Evolutionary conservation across 495 filamentous ascomycete genomes (phyloP).

Genomic region (Hypoxylon lienhwacheense): DNA sequence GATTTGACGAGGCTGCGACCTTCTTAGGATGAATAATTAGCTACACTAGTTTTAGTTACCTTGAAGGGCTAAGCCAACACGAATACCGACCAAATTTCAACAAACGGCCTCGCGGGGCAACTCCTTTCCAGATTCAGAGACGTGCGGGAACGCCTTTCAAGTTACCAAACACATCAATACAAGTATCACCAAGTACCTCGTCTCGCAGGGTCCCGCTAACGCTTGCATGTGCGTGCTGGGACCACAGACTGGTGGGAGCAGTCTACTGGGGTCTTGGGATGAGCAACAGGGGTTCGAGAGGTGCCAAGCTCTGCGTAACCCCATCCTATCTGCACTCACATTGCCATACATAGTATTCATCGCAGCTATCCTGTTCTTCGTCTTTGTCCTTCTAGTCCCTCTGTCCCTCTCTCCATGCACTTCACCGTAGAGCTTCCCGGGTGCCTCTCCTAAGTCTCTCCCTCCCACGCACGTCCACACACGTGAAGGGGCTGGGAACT

Average conservation of each 20-base stretch:
- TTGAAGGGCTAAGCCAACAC: slow-evolving; percentile 7
- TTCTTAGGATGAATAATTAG: slow-evolving; percentile 4
- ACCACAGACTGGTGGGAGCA: slow-evolving; percentile 34
- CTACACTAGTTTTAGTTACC: slow-evolving; percentile 6
- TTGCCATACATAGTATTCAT: slow-evolving; percentile 35
- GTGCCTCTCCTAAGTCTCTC: too few species aligned
- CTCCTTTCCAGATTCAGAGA: slow-evolving; percentile 21
- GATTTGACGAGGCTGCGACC: slow-evolving; percentile 14
- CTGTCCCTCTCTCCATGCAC: slow-evolving; percentile 9
- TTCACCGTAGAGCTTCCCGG: slow-evolving; percentile 21
- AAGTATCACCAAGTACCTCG: slow-evolving; percentile 38
- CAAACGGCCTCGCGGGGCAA: slow-evolving; percentile 18
- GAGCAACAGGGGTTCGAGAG: slow-evolving; percentile 33
- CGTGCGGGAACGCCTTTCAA: slow-evolving; percentile 11
- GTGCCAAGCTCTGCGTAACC: slow-evolving; percentile 36
- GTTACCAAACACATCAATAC: slow-evolving; percentile 24
- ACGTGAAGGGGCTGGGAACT: slow-evolving; percentile 26
- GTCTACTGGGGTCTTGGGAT: slow-evolving; percentile 31
- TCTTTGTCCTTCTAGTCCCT: slow-evolving; percentile 6
- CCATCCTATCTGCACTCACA: slow-evolving; percentile 33
- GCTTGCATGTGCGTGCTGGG: slow-evolving; percentile 33
- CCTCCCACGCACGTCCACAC: slow-evolving; percentile 12
- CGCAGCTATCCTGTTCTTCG: slow-evolving; percentile 22
- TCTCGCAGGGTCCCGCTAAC: slow-evolving; percentile 33
- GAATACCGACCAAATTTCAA: slow-evolving; percentile 11